A percentile compares a stretch with the other conserved stretches of the same genome.
Conservation (phyloP, 78 protist genomes). For the Fonticula alba region DNA sequence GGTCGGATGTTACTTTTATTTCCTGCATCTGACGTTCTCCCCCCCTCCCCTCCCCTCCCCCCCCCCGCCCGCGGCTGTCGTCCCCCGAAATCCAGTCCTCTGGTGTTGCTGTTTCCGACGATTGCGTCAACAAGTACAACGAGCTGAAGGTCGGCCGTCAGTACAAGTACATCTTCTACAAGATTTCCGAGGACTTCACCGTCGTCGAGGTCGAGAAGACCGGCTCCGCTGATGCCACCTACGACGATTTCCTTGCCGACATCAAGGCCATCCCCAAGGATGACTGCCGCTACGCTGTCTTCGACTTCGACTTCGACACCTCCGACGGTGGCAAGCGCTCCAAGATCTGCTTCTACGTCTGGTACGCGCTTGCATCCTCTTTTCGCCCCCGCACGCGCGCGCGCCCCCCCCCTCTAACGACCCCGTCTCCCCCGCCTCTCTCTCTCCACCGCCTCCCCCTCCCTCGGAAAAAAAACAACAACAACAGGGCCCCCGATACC, state of each 20-base stretch:
- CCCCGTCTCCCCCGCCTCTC: too few relatives aligned
- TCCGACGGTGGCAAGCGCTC: slow-evolving; percentile 29
- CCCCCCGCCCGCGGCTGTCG: too few relatives aligned
- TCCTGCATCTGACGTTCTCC: too few relatives aligned
- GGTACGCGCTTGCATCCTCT: slow-evolving; percentile 12
- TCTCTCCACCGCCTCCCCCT: neutral
- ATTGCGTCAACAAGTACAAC: slow-evolving; percentile 19
- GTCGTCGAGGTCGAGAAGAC: slow-evolving; percentile 7
- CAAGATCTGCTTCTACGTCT: slow-evolving; percentile 40
- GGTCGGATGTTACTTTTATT: too few relatives aligned
- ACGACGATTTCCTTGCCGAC: slow-evolving; percentile 30
- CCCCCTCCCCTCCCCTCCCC: too few relatives aligned
- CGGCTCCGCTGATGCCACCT: slow-evolving; percentile 12
- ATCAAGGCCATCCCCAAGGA: slow-evolving; percentile 11
- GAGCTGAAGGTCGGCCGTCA: slow-evolving; percentile 15
- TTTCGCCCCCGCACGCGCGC: neutral
- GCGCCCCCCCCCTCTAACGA: neutral
- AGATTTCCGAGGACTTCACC: slow-evolving; percentile 23
- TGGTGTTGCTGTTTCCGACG: slow-evolving; percentile 19
- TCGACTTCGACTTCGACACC: slow-evolving; percentile 22
- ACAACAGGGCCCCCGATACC: slow-evolving; percentile 45
- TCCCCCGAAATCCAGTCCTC: slow-evolving; percentile 23
- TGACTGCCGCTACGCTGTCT: slow-evolving; percentile 51
- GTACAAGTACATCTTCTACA: slow-evolving; percentile 17
- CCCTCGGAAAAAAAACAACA: too few relatives aligned